These are phyloP conservation scores for Prunus persica DNA, from an alignment of 306 rosid genomes.

Conservation along the genomic window DNA sequence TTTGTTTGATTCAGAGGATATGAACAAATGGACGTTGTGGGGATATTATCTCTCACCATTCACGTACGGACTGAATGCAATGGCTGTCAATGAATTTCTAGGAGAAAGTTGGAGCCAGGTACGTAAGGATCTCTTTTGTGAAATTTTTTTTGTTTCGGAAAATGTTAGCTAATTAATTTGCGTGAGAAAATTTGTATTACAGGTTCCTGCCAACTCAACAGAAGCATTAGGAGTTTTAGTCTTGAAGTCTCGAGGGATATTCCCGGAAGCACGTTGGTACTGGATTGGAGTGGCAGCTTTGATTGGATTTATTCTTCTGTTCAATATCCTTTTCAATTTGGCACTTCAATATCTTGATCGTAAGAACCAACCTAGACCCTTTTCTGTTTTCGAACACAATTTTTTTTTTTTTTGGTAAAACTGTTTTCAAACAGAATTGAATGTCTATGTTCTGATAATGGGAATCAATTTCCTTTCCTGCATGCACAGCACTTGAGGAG, in stretches of 20 bases:
- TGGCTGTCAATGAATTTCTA: constrained; percentile 54
- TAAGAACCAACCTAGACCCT: constrained; percentile 20
- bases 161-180: neutral
- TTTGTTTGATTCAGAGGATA: constrained; percentile 29
- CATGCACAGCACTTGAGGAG: neutral
- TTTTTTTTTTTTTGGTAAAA: too few relatives aligned
- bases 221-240: constrained; percentile 30
- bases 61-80: constrained; percentile 59
- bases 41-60: constrained; percentile 59
- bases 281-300: constrained; percentile 48
- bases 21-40: constrained; percentile 58
- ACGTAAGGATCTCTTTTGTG: neutral
- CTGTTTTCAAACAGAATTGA: neutral
- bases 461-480: neutral
- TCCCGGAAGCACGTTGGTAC: constrained; percentile 44
- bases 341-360: constrained; percentile 40
- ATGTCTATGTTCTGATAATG: neutral
- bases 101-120: constrained; percentile 55
- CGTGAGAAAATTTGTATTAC: neutral
- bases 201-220: constrained; percentile 14
- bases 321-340: constrained; percentile 20
- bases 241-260: constrained; percentile 32
- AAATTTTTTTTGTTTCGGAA: neutral
- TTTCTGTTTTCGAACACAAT: neutral
- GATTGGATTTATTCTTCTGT: constrained; percentile 28